Evolutionary conservation across 371 early-diverging fungal genomes (phyloP).

Genomic region (Mortierella sp.): DNA sequence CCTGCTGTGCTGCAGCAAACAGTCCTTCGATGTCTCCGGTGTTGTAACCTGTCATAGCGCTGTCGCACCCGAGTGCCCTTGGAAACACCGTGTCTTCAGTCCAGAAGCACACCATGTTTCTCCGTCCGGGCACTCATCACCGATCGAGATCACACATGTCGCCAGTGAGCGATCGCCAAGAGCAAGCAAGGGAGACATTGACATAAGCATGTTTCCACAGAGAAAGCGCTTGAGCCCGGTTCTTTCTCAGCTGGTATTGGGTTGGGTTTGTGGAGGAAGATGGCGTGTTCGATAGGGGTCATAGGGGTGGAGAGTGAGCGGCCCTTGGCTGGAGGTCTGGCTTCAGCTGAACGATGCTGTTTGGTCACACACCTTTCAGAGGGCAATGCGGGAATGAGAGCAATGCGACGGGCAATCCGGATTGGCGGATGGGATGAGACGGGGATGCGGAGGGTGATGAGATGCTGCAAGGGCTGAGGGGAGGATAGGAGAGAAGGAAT

Average conservation of each 20-base stretch:
- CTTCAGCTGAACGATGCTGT: not conserved
- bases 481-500: not conserved
- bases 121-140: not conserved
- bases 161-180: not conserved
- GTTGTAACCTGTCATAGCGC: not conserved
- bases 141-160: not conserved
- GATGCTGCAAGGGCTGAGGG: not conserved
- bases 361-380: not conserved
- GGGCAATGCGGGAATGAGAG: not conserved
- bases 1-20: not conserved
- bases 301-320: too few species aligned
- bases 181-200: not conserved
- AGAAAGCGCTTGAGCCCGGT: not conserved
- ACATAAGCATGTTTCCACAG: too few species aligned
- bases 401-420: not conserved
- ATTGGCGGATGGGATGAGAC: not conserved
- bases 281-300: not conserved
- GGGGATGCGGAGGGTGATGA: not conserved
- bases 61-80: not conserved
- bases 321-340: too few species aligned
- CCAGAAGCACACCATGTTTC: not conserved
- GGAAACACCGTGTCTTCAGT: not conserved
- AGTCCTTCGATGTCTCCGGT: too few species aligned
- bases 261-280: not conserved
- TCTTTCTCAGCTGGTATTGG: too few species aligned